Conservation (phyloP, 768 basidiomycete species). For the Russula vinacea region DNA sequence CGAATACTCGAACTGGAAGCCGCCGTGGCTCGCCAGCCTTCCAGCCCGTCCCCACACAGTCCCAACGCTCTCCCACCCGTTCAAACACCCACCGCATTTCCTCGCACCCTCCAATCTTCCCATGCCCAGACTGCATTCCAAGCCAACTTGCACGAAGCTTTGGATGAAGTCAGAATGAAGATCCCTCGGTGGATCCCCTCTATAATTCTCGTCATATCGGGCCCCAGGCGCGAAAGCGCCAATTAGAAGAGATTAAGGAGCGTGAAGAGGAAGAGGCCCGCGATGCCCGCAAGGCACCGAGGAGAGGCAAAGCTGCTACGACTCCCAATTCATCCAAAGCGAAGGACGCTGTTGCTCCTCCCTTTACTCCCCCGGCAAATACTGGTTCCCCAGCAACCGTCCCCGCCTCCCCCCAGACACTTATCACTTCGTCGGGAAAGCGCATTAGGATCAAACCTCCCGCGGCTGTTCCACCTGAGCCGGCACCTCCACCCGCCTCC, state of each 20-base stretch:
- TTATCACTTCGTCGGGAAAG: conserved; percentile 49
- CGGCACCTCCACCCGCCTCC: conserved; percentile 24
- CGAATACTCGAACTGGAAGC: conserved; percentile 60
- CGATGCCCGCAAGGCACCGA: conserved; percentile 40
- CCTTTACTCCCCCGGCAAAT: conserved; percentile 33
- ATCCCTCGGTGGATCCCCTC: conserved; percentile 46
- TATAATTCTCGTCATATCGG: conserved; percentile 47
- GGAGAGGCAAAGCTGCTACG: conserved; percentile 35
- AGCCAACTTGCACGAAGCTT: conserved; percentile 48
- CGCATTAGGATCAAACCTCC: conserved; percentile 51
- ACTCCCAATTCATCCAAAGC: conserved; percentile 37
- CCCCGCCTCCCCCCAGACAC: conserved; percentile 35
- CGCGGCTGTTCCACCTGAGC: conserved; percentile 33
- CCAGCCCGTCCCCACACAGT: conserved; percentile 27
- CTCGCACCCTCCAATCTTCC: conserved; percentile 46
- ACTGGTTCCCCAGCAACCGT: conserved; percentile 22
- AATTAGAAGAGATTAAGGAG: conserved; percentile 42
- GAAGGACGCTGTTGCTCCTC: conserved; percentile 37
- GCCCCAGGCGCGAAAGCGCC: conserved; percentile 44
- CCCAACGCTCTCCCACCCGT: conserved; percentile 30
- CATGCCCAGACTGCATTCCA: conserved; percentile 47
- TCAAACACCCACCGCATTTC: conserved; percentile 47
- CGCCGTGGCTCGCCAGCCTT: conserved; percentile 37
- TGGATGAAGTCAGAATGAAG: conserved; percentile 46
- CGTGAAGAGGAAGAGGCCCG: conserved; percentile 48